Percentiles rank a stretch among this genome's conserved stretches.
Conservation (phyloP, 371 early-diverging fungal genomes). For the Funneliformis caledonium region DNA sequence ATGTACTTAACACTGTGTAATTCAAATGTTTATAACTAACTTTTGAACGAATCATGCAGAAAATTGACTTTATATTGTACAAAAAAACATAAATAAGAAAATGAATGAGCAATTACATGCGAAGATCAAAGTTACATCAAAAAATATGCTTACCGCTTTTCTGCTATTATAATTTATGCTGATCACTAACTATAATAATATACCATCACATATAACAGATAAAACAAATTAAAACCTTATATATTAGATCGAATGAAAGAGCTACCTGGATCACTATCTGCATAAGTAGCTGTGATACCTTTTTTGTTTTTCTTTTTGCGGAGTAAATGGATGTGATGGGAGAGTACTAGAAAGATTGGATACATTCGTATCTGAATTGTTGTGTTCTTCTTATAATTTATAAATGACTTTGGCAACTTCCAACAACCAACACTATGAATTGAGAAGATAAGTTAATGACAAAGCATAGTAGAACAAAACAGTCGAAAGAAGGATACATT, state of each 20-base stretch:
- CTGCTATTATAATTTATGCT: too few relatives aligned
- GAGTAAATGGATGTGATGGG: conserved; percentile 15
- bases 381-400: conserved; percentile 31
- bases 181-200: neutral
- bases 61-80: too few relatives aligned
- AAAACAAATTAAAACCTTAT: neutral
- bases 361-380: conserved; percentile 1
- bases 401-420: neutral
- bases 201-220: neutral
- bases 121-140: neutral
- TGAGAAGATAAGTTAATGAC: conserved; percentile 19
- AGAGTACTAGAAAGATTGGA: conserved; percentile 27
- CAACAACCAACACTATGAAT: conserved; percentile 23
- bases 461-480: conserved; percentile 3
- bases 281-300: conserved; percentile 23
- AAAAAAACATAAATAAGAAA: too few relatives aligned
- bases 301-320: conserved; percentile 32
- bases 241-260: conserved; percentile 6
- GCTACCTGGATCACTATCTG: conserved; percentile 12
- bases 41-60: too few relatives aligned
- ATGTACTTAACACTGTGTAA: too few relatives aligned
- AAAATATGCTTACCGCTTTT: neutral
- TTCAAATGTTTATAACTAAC: too few relatives aligned
- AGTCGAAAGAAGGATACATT: neutral
- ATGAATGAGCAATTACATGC: too few relatives aligned